Evolutionary conservation across 495 filamentous ascomycete species (phyloP), one percentile per base, ranked within the genome.

Genomic region (Annulohypoxylon nitens): DNA sequence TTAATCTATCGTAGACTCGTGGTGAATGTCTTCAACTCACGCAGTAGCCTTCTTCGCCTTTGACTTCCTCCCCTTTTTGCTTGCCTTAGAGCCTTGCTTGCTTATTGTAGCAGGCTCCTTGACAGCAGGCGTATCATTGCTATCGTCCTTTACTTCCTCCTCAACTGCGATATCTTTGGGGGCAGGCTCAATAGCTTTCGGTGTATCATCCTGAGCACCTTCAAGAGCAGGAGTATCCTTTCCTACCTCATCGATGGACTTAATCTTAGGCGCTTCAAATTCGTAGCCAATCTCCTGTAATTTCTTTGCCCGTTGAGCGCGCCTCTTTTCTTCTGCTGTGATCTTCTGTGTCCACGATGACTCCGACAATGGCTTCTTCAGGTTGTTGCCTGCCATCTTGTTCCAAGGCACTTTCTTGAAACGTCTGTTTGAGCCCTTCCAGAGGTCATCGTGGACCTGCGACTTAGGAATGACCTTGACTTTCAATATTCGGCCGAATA

Each of bases 401-500:
- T 94, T 95, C 86, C 92, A 91, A 10, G 96, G 95, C 5, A 94
- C 87, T 14, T 84, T 84, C 86, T 97, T 97, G 88, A 94, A 97
- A 53, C 93, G 91, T 71, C 88, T 90, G 79, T 95, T 94, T 66
- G 92, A 91, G 37, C 94, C 94, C 82, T 94, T 92, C 87, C 92
- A 98, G 64, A 98, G 80, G 54, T 92, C 84, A 26, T 89, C 88
- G 79, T 96, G 92, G 39, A 97, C 84, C 75, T 96, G 90, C 67
- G 91, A 92, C 20, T 86, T 78, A 1, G 93, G 88, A 7, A 98
- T 88, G 34, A 88, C 81, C 79, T 93, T 92, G 81, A 93, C 94
- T 78, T 95, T 93, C 67, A 99, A 83, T 71, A 98, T 91, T 78
- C 97, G 95, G 9, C 93, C 92, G 80, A 96, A 98, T 76, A 99